Conservation (phyloP, 139 green algal genomes). For the Mychonastes homosphaera region DNA sequence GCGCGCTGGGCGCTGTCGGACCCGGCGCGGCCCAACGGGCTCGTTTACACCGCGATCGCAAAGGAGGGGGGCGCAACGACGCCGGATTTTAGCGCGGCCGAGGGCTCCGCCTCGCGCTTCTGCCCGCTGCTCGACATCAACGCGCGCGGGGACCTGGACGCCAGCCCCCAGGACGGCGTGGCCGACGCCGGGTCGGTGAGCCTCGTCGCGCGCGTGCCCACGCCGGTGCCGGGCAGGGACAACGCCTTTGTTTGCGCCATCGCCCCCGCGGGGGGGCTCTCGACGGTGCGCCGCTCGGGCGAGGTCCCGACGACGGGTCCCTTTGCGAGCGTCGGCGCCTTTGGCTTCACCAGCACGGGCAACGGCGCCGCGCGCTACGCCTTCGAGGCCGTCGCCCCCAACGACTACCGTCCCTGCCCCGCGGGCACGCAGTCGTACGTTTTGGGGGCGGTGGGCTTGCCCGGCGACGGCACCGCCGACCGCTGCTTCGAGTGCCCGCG, state of each 20-base stretch:
- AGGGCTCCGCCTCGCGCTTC: conserved; percentile 13
- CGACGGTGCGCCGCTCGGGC: conserved; percentile 4
- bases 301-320: neutral
- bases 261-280: conserved; percentile 14
- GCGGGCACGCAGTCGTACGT: no score
- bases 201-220: conserved; percentile 8
- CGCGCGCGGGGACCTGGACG: conserved; percentile 13
- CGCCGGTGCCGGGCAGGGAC: conserved; percentile 4
- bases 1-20: no score
- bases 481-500: conserved; percentile 10
- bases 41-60: conserved; percentile 5
- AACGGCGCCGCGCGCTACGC: conserved; percentile 6
- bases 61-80: conserved; percentile 19
- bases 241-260: conserved; percentile 16
- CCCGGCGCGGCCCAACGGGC: neutral
- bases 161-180: conserved; percentile 17
- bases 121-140: conserved; percentile 23
- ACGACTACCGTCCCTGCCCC: no score
- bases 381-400: conserved; percentile 19
- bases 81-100: conserved; percentile 15
- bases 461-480: conserved; percentile 3
- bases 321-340: no score
- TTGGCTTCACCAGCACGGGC: no score
- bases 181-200: conserved; percentile 11
- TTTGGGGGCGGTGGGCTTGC: no score